Evolutionary conservation across 805 yeast species (phyloP), one percentile per base, ranked within the genome.

Genomic region (Wickerhamiella dianesei): DNA sequence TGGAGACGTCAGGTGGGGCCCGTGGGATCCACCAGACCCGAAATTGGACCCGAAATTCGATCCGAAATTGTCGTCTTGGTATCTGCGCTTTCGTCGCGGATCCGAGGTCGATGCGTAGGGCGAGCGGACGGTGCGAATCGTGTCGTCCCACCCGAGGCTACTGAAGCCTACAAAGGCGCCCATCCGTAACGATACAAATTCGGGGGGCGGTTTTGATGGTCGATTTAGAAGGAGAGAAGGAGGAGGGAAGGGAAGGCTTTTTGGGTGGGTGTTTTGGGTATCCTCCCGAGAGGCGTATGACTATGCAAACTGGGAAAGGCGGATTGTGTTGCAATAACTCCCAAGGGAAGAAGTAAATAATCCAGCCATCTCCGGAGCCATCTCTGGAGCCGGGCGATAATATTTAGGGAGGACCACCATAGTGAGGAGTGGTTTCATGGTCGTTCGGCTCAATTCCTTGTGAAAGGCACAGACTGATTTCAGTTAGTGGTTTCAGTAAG

Each of bases 141-240:
- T 56, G 21, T 56, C 60, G 47, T 57, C 60, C 59, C 59, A 57
- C 41, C 58, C 58, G 9, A 54, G 46, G 21, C 41, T 36, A n/a
- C 19, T 14, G 39, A n/a, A n/a, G 39, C 39, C 39, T 17, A 36
- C 19, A n/a, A 25, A 25, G 9, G 32, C 32, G 6, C 32, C 32
- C 32, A 25, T 25, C 32, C 32, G 43, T 48, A 18, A 37, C 9
- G 3, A 21, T 3, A 14, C 13, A 14, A 19, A 21, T 12, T 4
- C 8, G 21, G 20, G 21, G 20, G 21, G 19, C 13, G 17, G 14
- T 16, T 13, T 5, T 14, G 6, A n/a, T 17, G 20, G 18, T 4
- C 5, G 21, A 9, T 19, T 3, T 14, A 41, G 35, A 19, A 21
- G 6, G 21, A 21, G 3, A 12, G 13, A n/a, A 19, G 45, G 29